phyloP scores from a whole-genome alignment of 768 basidiomycete species.

The Dioszegia crocea region DNA sequence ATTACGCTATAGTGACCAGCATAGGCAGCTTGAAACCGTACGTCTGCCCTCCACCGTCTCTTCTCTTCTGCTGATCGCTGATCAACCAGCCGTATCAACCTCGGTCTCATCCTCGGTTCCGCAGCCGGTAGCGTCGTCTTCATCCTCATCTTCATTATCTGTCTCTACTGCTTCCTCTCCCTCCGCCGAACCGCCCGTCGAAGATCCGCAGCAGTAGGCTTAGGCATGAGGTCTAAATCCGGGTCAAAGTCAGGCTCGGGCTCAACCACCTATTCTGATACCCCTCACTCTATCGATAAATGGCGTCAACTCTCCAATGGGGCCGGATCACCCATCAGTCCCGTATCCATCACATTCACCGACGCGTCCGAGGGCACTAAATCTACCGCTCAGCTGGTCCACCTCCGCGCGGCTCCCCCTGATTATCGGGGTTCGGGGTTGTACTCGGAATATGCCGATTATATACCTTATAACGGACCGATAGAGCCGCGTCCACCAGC shows the following conservation, averaged over 20 bases:
- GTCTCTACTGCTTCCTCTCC: slow-evolving; percentile 9
- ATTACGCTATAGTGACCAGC: slow-evolving; percentile 22
- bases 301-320: slow-evolving; percentile 1
- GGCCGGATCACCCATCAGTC: slow-evolving; percentile 1
- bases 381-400: slow-evolving; percentile 1
- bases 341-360: not conserved
- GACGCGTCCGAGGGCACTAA: not conserved
- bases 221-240: too few species aligned
- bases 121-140: slow-evolving; percentile 7
- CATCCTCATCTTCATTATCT: slow-evolving; percentile 11
- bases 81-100: slow-evolving; percentile 5
- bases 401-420: slow-evolving; percentile 1
- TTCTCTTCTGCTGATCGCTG: not conserved
- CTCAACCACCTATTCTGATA: not conserved
- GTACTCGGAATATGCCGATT: slow-evolving; percentile 21
- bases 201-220: not conserved
- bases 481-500: slow-evolving; percentile 1
- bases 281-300: not conserved
- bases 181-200: not conserved
- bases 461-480: slow-evolving; percentile 26
- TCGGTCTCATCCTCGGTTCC: slow-evolving; percentile 10
- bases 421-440: not conserved
- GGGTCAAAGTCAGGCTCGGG: not conserved
- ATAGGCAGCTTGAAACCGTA: not conserved
- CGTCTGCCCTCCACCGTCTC: not conserved